Percentiles rank a stretch among this genome's conserved stretches.
phyloP scores from a whole-genome alignment of 23 red algal species.

The Gracilariopsis chorda region DNA sequence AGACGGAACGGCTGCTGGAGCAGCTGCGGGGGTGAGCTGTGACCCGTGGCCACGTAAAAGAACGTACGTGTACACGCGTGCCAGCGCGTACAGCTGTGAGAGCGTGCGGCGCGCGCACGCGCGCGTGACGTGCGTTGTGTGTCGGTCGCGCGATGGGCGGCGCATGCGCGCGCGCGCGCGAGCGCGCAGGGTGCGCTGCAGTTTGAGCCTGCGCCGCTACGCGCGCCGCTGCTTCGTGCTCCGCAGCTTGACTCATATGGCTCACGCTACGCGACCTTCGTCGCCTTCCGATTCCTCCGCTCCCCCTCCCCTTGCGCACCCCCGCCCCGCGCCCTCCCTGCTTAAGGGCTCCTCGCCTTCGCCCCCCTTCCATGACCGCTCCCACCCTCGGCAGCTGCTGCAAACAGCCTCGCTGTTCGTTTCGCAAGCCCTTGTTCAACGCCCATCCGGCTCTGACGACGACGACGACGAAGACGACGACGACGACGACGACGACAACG shows the following conservation, averaged over 20 bases:
- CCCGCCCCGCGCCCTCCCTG: not conserved
- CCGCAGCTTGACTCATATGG: not conserved
- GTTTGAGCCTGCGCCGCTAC: not conserved
- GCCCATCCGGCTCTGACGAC: not conserved
- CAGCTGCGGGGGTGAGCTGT: constrained; percentile 35
- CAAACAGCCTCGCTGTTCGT: too few species aligned
- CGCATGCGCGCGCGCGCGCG: not conserved
- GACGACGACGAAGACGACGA: not conserved
- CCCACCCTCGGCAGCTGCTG: too few species aligned
- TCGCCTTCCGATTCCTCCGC: not conserved
- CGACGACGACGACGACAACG: not conserved
- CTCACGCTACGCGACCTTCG: not conserved
- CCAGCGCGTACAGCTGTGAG: not conserved
- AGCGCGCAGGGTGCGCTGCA: not conserved
- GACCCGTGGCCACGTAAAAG: not conserved
- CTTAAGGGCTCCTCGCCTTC: too few species aligned
- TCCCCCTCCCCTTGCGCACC: not conserved
- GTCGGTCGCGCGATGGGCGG: not conserved
- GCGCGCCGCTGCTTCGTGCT: not conserved
- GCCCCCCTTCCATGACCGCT: too few species aligned
- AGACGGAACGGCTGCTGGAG: constrained; percentile 74
- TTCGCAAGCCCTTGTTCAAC: too few species aligned
- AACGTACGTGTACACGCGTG: not conserved
- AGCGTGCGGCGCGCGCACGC: not conserved
- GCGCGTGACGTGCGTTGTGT: not conserved